These are phyloP conservation scores for Bifiguratus adelaidae DNA, from an alignment of 192 early-diverging fungal species.

Conservation along the genomic window DNA sequence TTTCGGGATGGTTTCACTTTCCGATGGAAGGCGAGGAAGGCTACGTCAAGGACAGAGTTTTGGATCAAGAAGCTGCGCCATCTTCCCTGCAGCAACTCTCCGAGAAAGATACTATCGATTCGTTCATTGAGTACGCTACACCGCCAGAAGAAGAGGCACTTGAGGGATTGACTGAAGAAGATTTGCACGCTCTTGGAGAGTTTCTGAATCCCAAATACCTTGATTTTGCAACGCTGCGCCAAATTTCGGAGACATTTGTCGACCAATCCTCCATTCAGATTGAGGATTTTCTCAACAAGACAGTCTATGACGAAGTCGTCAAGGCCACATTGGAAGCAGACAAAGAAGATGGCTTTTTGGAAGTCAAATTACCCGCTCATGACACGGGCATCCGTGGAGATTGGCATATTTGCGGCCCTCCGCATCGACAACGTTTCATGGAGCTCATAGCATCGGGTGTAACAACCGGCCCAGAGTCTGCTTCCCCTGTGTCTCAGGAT, in stretches of 20 bases:
- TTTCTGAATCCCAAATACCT: slow-evolving; percentile 64
- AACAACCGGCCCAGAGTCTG: too few species aligned
- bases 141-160: slow-evolving; percentile 10
- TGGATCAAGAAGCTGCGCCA: slow-evolving; percentile 24
- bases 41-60: slow-evolving; percentile 33
- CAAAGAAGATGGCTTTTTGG: slow-evolving; percentile 28
- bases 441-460: slow-evolving; percentile 18
- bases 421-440: slow-evolving; percentile 55
- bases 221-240: slow-evolving; percentile 21
- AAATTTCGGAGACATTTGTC: slow-evolving; percentile 50
- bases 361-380: slow-evolving; percentile 32
- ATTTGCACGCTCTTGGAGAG: slow-evolving; percentile 27
- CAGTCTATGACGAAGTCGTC: slow-evolving; percentile 22
- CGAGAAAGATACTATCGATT: slow-evolving; percentile 13
- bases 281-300: slow-evolving; percentile 41
- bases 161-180: slow-evolving; percentile 26
- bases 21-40: slow-evolving; percentile 64
- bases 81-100: slow-evolving; percentile 48
- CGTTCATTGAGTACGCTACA: slow-evolving; percentile 14
- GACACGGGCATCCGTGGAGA: slow-evolving; percentile 38
- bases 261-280: slow-evolving; percentile 62
- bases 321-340: slow-evolving; percentile 26
- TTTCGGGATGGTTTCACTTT: slow-evolving; percentile 73
- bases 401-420: slow-evolving; percentile 54
- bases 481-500: too few species aligned